Conservation (phyloP, 352 stramenopile genomes). For the Hyaloperonospora arabidopsidis region DNA sequence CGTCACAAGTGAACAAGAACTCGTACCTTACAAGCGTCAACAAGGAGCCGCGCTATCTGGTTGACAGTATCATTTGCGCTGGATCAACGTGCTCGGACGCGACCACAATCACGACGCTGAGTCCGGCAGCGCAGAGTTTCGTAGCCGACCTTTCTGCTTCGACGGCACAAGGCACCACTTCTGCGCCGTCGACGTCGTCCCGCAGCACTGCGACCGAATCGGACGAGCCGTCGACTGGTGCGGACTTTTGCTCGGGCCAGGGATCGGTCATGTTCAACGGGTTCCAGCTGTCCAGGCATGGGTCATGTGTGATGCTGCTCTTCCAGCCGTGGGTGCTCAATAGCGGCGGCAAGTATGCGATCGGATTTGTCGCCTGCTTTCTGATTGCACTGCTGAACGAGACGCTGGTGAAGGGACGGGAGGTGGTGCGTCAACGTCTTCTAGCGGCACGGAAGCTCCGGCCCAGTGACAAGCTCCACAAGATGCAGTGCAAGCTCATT, state of each 20-base stretch:
- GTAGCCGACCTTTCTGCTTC: constrained; percentile 22
- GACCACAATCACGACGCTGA: constrained; percentile 48
- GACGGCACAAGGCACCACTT: constrained; percentile 15
- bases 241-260: constrained; percentile 51
- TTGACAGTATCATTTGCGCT: constrained; percentile 51
- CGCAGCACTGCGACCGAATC: constrained; percentile 20
- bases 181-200: constrained; percentile 11
- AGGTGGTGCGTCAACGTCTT: constrained; percentile 42
- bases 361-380: constrained; percentile 64
- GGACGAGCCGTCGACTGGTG: constrained; percentile 20
- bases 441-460: constrained; percentile 31
- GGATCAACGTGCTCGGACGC: constrained; percentile 48
- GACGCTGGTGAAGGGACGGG: constrained; percentile 47
- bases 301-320: constrained; percentile 64
- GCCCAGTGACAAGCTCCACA: constrained; percentile 42
- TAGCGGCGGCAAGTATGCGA: constrained; percentile 59
- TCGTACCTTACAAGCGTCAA: constrained; percentile 58
- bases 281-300: constrained; percentile 68
- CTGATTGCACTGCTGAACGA: constrained; percentile 60
- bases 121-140: constrained; percentile 35
- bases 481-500: constrained; percentile 53
- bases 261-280: constrained; percentile 79
- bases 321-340: constrained; percentile 78
- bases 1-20: constrained; percentile 55
- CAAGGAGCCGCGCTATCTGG: constrained; percentile 37